Evolutionary conservation across 495 filamentous ascomycete species (phyloP), one percentile per base, ranked within the genome.

Genomic region (Pyrenopolyporus hunteri): DNA sequence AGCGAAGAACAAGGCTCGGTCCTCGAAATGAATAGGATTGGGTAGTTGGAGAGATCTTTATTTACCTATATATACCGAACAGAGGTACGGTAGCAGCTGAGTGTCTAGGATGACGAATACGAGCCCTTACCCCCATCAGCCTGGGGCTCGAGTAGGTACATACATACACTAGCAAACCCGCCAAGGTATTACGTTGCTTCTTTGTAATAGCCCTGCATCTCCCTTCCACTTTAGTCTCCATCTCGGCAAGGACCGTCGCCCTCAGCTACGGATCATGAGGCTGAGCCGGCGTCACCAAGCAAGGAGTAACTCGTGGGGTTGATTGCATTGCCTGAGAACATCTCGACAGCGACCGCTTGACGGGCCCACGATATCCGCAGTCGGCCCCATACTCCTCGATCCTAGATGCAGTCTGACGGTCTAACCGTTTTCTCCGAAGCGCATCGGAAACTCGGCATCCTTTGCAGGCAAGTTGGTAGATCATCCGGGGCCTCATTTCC

Each of bases 401-500:
- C 25, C 48, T 46, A 37, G 37, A 33, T 29, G 31, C 36, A 26
- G 32, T 45, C 23, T 48, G 20, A 22, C 40, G 26, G 33, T n/a
- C 32, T 25, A 20, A 29, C 32, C 31, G 13, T 29, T 22, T 53
- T 33, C n/a, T 25, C 45, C 40, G 51, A 46, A 32, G 47, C 36
- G 16, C 40, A 31, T 37, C 61, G 62, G 53, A 62, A 55, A 20
- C 25, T 60, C 59, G 63, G 59, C 55, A 67, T 22, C 37, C 46
- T 28, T 20, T 33, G 19, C 39, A 47, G n/a, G 31, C 37, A 14
- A 17, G 37, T 36, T 14, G 6, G 46, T 26, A 6, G 23, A 46
- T 51, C 35, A 9, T 35, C 5, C 20, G 22, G 2, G 33, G 4
- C 28, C 6, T 71, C 73, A 76, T 64, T 79, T 81, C 52, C 77